Conservation (phyloP, 371 early-diverging fungal species). For the Pancytospora philotis region DNA sequence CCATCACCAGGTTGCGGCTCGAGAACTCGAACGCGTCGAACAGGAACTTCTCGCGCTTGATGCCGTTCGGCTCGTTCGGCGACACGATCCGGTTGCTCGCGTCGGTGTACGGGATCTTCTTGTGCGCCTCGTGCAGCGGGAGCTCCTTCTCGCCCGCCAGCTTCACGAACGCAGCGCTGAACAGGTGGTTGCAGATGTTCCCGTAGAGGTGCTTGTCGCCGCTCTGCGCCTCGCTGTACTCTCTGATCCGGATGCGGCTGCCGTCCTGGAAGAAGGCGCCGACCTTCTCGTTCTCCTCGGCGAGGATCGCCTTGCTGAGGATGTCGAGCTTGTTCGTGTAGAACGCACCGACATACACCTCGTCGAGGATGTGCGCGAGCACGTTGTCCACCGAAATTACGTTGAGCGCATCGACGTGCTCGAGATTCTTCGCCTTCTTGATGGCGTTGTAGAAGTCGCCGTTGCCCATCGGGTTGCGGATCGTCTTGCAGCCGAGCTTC, state of each 20-base stretch:
- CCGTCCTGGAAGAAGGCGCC: slow-evolving; percentile 46
- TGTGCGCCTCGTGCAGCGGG: slow-evolving; percentile 47
- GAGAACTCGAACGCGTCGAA: slow-evolving; percentile 57
- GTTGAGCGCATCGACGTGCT: slow-evolving; percentile 40
- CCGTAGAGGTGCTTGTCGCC: slow-evolving; percentile 15
- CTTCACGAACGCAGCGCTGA: slow-evolving; percentile 38
- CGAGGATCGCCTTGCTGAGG: slow-evolving; percentile 43
- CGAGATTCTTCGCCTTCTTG: slow-evolving; percentile 11
- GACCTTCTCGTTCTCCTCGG: slow-evolving; percentile 45
- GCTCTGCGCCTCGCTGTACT: slow-evolving; percentile 29
- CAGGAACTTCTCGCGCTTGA: slow-evolving; percentile 57
- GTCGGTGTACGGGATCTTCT: slow-evolving; percentile 50
- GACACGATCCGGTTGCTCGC: slow-evolving; percentile 2
- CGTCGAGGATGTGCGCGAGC: slow-evolving; percentile 55
- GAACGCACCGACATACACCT: slow-evolving; percentile 48
- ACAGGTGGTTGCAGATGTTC: slow-evolving; percentile 58
- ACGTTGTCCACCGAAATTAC: slow-evolving; percentile 58
- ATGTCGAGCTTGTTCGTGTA: slow-evolving; percentile 37
- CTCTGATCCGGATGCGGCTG: slow-evolving; percentile 36
- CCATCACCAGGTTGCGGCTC: slow-evolving; percentile 41
- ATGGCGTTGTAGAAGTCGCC: slow-evolving; percentile 56
- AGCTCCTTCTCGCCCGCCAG: slow-evolving; percentile 30
- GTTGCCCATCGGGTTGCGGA: slow-evolving; percentile 54
- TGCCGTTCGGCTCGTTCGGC: slow-evolving; percentile 44
- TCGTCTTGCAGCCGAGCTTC: slow-evolving; percentile 7